These are phyloP conservation scores for Venturia effusa DNA, from an alignment of 2,329 filamentous ascomycete species.

Conservation along the genomic window DNA sequence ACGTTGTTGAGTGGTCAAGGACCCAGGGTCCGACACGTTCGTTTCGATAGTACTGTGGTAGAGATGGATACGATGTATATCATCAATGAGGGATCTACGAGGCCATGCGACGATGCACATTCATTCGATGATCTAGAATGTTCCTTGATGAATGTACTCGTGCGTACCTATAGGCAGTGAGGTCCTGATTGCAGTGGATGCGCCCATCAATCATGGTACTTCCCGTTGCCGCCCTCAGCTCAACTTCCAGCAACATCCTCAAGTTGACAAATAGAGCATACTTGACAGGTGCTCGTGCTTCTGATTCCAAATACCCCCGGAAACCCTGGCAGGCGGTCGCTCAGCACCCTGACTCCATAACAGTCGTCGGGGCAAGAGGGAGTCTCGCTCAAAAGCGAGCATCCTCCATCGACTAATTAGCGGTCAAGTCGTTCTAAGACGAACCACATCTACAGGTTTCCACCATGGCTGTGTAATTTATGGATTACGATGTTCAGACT, in stretches of 20 bases:
- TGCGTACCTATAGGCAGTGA: too few species aligned
- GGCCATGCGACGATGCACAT: too few species aligned
- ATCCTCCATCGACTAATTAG: neutral
- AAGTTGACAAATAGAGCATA: neutral
- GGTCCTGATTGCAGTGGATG: neutral
- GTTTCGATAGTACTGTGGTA: too few species aligned
- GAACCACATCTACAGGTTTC: neutral
- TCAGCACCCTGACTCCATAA: neutral
- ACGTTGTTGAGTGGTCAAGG: neutral
- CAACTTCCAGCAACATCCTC: neutral
- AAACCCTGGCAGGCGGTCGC: too few species aligned
- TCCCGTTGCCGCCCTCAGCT: neutral
- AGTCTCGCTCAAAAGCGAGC: neutral
- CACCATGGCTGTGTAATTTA: neutral
- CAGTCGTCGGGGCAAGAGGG: neutral
- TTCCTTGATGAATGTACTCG: too few species aligned
- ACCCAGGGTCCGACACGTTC: neutral
- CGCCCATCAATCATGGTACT: too few species aligned
- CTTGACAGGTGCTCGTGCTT: too few species aligned
- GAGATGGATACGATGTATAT: too few species aligned
- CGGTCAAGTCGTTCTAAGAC: neutral
- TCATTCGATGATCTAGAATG: too few species aligned
- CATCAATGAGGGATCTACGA: too few species aligned
- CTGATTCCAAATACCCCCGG: neutral
- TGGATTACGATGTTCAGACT: neutral